Evolutionary conservation across 495 filamentous ascomycete species (phyloP).

Genomic region (Aspergillus sclerotioniger): DNA sequence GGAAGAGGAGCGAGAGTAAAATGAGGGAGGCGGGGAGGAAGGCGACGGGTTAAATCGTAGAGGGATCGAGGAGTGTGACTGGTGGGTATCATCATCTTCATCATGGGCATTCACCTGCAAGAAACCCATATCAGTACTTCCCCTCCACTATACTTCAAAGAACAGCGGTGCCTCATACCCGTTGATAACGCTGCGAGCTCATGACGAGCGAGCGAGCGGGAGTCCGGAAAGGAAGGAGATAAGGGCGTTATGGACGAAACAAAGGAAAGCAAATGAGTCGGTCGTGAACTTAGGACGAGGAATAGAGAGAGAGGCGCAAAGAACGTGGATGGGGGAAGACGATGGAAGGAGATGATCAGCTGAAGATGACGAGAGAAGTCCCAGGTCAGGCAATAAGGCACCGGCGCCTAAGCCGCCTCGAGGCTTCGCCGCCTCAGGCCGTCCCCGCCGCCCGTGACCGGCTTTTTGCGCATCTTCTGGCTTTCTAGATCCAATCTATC

Average conservation of each 20-base stretch:
- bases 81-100: slow-evolving; percentile 44
- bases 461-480: slow-evolving; percentile 10
- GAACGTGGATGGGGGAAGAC: slow-evolving; percentile 1
- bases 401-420: slow-evolving; percentile 7
- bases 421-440: slow-evolving; percentile 15
- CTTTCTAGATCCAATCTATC: background rate
- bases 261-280: slow-evolving; percentile 11
- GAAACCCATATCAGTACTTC: slow-evolving; percentile 14
- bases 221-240: slow-evolving; percentile 15
- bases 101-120: slow-evolving; percentile 54
- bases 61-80: slow-evolving; percentile 41
- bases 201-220: slow-evolving; percentile 52
- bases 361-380: slow-evolving; percentile 9
- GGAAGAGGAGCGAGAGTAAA: slow-evolving; percentile 80
- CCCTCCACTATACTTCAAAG: background rate
- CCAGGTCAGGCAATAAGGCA: slow-evolving; percentile 10
- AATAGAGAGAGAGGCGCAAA: slow-evolving; percentile 7
- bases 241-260: slow-evolving; percentile 22
- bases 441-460: slow-evolving; percentile 15
- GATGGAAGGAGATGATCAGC: slow-evolving; percentile 18
- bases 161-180: slow-evolving; percentile 54
- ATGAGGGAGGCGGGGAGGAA: slow-evolving; percentile 89
- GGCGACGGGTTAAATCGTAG: slow-evolving; percentile 53
- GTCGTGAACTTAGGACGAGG: background rate
- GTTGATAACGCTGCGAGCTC: slow-evolving; percentile 83